Percentiles rank a stretch among this genome's conserved stretches.
These are phyloP conservation scores for Thecaphora frezii DNA, from an alignment of 1,284 basidiomycete species.

Conservation along the genomic window DNA sequence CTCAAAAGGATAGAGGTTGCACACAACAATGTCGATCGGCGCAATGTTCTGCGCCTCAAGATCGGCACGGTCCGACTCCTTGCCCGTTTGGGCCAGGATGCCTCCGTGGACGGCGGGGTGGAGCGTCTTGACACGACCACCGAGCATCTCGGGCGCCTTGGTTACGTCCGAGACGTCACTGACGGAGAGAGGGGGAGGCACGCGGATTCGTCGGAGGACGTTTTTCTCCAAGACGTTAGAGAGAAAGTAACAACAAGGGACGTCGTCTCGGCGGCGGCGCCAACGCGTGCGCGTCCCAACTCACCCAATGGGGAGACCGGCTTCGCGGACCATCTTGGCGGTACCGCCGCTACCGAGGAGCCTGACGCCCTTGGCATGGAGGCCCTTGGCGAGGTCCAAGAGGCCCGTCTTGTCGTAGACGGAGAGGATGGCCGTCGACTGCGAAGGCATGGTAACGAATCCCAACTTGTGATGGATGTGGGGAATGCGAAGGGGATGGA, in stretches of 20 bases:
- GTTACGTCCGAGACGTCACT: constrained; percentile 97
- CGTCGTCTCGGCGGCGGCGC: no score
- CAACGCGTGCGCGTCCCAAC: no score
- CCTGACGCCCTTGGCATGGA: constrained; percentile 78
- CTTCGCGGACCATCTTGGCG: constrained; percentile 93
- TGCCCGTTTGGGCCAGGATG: constrained; percentile 54
- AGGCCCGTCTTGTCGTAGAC: constrained; percentile 96
- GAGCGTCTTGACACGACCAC: constrained; percentile 97
- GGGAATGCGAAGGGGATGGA: constrained; percentile 1
- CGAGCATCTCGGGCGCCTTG: constrained; percentile 99
- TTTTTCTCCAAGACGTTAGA: no score
- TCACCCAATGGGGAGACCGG: constrained; percentile 85
- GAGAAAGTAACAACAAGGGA: no score
- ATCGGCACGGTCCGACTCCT: constrained; percentile 52
- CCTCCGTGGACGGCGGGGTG: constrained; percentile 98
- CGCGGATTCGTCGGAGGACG: no score
- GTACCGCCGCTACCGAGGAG: constrained; percentile 95
- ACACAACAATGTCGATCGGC: constrained; percentile 64
- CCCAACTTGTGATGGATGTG: not conserved
- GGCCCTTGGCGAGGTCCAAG: constrained; percentile 81
- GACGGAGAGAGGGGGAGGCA: no score
- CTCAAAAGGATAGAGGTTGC: constrained; percentile 98
- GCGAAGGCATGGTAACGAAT: constrained; percentile 20
- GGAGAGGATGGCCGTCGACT: constrained; percentile 74
- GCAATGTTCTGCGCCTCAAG: constrained; percentile 46